These are phyloP conservation scores for Myxozyma nipponensis DNA, from an alignment of 805 yeast genomes.

Conservation along the genomic window DNA sequence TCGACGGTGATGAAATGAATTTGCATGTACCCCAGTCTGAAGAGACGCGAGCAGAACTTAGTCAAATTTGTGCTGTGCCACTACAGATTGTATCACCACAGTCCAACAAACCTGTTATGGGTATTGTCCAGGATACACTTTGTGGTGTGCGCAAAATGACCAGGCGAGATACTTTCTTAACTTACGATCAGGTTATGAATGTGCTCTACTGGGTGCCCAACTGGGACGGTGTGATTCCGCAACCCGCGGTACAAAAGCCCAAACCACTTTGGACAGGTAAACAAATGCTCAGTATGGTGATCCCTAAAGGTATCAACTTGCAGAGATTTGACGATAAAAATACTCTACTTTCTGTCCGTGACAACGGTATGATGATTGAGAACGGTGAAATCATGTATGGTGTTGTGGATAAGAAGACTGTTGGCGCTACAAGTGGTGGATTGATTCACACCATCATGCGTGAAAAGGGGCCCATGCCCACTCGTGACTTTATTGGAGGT, in stretches of 20 bases:
- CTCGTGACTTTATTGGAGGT: conserved; percentile 87
- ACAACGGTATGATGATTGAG: conserved; percentile 90
- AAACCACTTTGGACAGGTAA: conserved; percentile 98
- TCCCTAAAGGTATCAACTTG: conserved; percentile 92
- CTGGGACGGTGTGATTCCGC: conserved; percentile 98
- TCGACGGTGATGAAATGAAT: conserved; percentile 99
- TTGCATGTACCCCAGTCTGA: conserved; percentile 98
- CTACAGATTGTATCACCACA: conserved; percentile 97
- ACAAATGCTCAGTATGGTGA: conserved; percentile 84
- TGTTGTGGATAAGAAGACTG: conserved; percentile 96
- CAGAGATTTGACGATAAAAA: conserved; percentile 91
- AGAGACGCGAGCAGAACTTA: conserved; percentile 94
- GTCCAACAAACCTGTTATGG: conserved; percentile 99
- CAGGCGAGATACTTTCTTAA: conserved; percentile 80
- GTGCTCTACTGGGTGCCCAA: conserved; percentile 96
- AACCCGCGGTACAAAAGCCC: conserved; percentile 90
- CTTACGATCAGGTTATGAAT: conserved; percentile 92
- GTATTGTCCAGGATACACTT: conserved; percentile 97
- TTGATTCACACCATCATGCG: conserved; percentile 95
- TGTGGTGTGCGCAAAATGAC: conserved; percentile 98
- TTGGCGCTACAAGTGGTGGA: conserved; percentile 98
- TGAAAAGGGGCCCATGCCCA: conserved; percentile 89
- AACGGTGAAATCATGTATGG: conserved; percentile 98
- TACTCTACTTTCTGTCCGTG: conserved; percentile 79
- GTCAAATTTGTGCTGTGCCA: conserved; percentile 95